Conservation (phyloP, 768 basidiomycete species). For the Psilocybe subaeruginosa region DNA sequence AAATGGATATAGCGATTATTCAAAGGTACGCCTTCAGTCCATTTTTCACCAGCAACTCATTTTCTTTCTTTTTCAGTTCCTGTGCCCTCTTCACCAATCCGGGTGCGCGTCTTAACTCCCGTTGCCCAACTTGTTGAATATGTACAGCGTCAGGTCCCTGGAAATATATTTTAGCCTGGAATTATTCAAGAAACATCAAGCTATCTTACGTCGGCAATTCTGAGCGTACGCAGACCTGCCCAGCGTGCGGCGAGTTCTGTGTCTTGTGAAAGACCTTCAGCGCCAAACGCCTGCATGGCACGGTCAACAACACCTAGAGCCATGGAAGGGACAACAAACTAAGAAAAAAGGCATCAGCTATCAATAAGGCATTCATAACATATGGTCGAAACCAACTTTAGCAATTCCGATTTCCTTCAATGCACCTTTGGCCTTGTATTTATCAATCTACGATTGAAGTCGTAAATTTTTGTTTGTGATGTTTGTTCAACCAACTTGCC, state of each 20-base stretch:
- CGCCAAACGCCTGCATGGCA: slow-evolving; percentile 95
- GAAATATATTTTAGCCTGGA: slow-evolving; percentile 1
- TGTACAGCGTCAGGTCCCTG: slow-evolving; percentile 90
- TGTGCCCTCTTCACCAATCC: slow-evolving; percentile 55
- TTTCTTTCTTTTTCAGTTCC: slow-evolving; percentile 64
- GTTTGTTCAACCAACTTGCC: slow-evolving; percentile 34
- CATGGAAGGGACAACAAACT: slow-evolving; percentile 96
- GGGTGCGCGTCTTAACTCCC: slow-evolving; percentile 81
- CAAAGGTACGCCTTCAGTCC: slow-evolving; percentile 63
- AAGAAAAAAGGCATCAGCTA: slow-evolving; percentile 5
- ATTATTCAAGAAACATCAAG: slow-evolving; percentile 8
- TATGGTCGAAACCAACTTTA: slow-evolving; percentile 59
- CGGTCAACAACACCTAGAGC: slow-evolving; percentile 88
- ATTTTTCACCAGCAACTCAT: slow-evolving; percentile 58
- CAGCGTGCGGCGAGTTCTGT: slow-evolving; percentile 77
- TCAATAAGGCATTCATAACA: not conserved
- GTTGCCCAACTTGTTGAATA: slow-evolving; percentile 92
- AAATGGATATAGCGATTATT: slow-evolving; percentile 11
- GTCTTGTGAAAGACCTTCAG: slow-evolving; percentile 95
- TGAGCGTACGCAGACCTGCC: slow-evolving; percentile 83
- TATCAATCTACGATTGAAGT: slow-evolving; percentile 70
- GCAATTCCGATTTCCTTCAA: slow-evolving; percentile 97
- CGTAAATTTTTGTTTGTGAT: not conserved
- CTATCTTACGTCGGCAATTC: slow-evolving; percentile 76
- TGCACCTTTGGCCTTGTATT: slow-evolving; percentile 88